Evolutionary conservation across 352 stramenopile species (phyloP).

Genomic region (Albugo laibachii): DNA sequence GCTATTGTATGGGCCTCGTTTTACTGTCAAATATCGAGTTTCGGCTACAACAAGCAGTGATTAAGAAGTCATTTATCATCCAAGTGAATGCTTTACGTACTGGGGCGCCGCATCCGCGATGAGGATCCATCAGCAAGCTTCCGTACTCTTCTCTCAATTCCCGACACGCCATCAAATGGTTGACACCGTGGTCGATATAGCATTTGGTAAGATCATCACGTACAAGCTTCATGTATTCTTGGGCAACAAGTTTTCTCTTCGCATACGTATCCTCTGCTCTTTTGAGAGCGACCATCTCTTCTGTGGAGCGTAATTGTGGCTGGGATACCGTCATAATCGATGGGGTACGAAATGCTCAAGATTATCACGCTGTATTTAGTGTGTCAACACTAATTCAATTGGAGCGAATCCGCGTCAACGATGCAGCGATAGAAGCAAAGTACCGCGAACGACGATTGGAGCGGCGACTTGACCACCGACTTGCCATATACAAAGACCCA

Average conservation of each 20-base stretch:
- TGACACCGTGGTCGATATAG: conserved; percentile 78
- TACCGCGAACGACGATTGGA: conserved; percentile 52
- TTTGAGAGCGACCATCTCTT: conserved; percentile 66
- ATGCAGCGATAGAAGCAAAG: no score
- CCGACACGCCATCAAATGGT: conserved; percentile 79
- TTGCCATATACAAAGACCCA: no score
- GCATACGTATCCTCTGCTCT: conserved; percentile 54
- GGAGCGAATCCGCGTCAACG: no score
- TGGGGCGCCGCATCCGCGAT: conserved; percentile 42
- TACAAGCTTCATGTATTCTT: conserved; percentile 70
- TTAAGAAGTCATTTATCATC: no score
- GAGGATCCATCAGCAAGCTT: conserved; percentile 60
- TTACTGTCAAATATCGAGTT: no score
- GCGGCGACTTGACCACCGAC: neutral
- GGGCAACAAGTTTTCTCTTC: conserved; percentile 46
- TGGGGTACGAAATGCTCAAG: no score
- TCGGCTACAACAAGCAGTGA: no score
- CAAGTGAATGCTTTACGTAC: conserved; percentile 15
- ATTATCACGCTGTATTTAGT: no score
- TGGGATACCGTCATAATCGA: conserved; percentile 16
- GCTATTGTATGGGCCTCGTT: no score
- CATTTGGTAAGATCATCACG: conserved; percentile 69
- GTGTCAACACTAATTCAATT: no score
- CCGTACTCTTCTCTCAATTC: conserved; percentile 62
- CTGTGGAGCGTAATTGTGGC: conserved; percentile 57